These are phyloP conservation scores for Plenodomus biglobosus DNA, from an alignment of 2,329 filamentous ascomycete genomes.

Conservation along the genomic window DNA sequence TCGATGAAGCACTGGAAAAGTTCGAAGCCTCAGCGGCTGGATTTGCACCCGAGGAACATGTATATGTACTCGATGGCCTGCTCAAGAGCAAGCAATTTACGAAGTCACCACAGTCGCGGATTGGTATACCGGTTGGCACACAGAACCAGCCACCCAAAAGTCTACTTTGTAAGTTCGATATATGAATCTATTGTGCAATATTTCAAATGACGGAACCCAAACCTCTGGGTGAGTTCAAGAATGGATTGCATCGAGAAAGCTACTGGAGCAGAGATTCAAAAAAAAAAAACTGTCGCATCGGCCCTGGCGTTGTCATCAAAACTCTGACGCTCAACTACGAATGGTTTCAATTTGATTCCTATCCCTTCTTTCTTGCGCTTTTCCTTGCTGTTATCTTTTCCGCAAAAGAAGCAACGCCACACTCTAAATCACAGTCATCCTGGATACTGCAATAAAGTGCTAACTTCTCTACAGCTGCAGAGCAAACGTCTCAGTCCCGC, in stretches of 20 bases:
- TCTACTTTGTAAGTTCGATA: conserved; percentile 9
- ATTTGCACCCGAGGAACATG: background rate
- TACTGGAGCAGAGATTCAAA: too few relatives aligned
- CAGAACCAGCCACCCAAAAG: background rate
- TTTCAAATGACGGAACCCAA: too few relatives aligned
- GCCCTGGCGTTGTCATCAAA: too few relatives aligned
- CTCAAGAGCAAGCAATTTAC: conserved; percentile 8
- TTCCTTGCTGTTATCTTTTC: too few relatives aligned
- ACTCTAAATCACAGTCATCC: too few relatives aligned
- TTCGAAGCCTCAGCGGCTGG: conserved; percentile 18
- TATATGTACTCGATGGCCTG: conserved; percentile 13
- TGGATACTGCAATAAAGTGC: background rate
- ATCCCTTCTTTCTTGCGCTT: too few relatives aligned
- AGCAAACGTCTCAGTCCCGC: background rate
- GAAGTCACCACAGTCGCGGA: background rate
- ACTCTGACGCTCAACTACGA: too few relatives aligned
- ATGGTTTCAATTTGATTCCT: too few relatives aligned
- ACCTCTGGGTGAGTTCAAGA: too few relatives aligned
- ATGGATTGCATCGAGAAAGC: too few relatives aligned
- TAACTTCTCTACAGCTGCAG: conserved; percentile 4
- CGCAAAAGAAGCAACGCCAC: too few relatives aligned
- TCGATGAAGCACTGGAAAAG: conserved; percentile 16
- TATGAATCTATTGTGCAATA: background rate
- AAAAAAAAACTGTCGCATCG: too few relatives aligned
- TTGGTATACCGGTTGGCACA: background rate